Conservation (phyloP, 2,329 filamentous ascomycete genomes). For the Phaeosphaeriaceae sp. region DNA sequence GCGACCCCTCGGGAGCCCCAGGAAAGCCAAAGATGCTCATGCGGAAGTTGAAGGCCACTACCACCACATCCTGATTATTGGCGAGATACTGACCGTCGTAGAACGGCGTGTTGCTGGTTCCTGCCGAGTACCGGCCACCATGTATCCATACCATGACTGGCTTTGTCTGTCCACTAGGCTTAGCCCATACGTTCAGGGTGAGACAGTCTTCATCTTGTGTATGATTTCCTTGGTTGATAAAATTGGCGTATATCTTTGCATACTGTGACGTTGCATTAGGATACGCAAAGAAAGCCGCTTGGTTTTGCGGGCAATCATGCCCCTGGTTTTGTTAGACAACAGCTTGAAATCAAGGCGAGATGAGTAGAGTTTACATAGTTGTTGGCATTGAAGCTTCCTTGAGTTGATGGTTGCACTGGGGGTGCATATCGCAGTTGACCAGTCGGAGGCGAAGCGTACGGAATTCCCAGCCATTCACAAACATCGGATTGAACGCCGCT, state of each 20-base stretch:
- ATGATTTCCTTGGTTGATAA: no score
- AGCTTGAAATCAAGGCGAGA: neutral
- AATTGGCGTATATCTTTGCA: no score
- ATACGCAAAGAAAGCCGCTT: no score
- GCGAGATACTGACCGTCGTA: neutral
- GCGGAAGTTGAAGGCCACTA: neutral
- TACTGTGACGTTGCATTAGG: no score
- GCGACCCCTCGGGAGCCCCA: neutral
- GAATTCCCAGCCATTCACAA: conserved; percentile 1
- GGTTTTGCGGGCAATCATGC: neutral
- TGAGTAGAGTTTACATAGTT: neutral
- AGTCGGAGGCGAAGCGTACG: neutral
- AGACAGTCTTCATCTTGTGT: neutral
- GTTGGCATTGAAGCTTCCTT: neutral
- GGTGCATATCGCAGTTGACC: neutral
- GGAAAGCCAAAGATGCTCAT: neutral
- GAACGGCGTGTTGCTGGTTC: neutral
- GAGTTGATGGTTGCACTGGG: neutral
- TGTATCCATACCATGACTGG: neutral
- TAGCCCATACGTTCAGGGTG: neutral
- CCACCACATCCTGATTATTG: neutral
- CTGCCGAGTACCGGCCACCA: neutral
- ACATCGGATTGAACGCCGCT: no score
- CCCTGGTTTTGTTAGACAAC: neutral
- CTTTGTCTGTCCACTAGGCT: neutral